phyloP scores from a whole-genome alignment of 768 basidiomycete genomes.

The Boletus vinaceobasis region DNA sequence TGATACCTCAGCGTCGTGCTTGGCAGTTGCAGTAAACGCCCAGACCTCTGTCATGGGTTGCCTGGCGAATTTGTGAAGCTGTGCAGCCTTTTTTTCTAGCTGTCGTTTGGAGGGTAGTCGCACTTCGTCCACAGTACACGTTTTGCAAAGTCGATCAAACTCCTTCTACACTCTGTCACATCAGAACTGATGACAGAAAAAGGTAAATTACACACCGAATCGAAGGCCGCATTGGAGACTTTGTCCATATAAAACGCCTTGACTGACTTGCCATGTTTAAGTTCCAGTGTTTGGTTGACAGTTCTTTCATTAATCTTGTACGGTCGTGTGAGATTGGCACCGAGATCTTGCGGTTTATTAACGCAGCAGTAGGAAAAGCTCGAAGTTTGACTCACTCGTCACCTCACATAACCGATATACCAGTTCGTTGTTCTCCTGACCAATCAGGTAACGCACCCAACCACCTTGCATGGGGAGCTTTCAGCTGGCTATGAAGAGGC shows the following conservation, averaged over 20 bases:
- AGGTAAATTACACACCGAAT: slow-evolving; percentile 45
- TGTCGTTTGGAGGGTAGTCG: slow-evolving; percentile 65
- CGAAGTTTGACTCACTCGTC: slow-evolving; percentile 49
- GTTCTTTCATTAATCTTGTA: slow-evolving; percentile 68
- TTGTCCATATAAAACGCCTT: slow-evolving; percentile 75
- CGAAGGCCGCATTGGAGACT: slow-evolving; percentile 73
- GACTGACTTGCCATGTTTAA: slow-evolving; percentile 71
- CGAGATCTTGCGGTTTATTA: slow-evolving; percentile 42
- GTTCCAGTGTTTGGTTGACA: slow-evolving; percentile 65
- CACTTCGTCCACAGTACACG: slow-evolving; percentile 48
- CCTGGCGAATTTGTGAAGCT: slow-evolving; percentile 55
- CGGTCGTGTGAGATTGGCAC: slow-evolving; percentile 51
- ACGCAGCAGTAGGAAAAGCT: background rate
- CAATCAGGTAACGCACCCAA: slow-evolving; percentile 85
- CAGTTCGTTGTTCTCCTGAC: slow-evolving; percentile 49
- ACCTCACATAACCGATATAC: slow-evolving; percentile 86
- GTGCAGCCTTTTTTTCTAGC: slow-evolving; percentile 61
- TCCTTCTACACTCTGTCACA: slow-evolving; percentile 52
- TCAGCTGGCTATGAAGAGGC: slow-evolving; percentile 1
- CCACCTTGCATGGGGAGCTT: slow-evolving; percentile 46
- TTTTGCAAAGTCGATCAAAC: slow-evolving; percentile 55
- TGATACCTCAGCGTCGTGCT: slow-evolving; percentile 6
- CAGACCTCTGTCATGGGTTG: slow-evolving; percentile 79
- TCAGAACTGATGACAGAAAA: slow-evolving; percentile 8
- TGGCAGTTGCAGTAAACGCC: slow-evolving; percentile 5